Conservation (phyloP, 257 asterid genomes). For the Linderniella brevidens region DNA sequence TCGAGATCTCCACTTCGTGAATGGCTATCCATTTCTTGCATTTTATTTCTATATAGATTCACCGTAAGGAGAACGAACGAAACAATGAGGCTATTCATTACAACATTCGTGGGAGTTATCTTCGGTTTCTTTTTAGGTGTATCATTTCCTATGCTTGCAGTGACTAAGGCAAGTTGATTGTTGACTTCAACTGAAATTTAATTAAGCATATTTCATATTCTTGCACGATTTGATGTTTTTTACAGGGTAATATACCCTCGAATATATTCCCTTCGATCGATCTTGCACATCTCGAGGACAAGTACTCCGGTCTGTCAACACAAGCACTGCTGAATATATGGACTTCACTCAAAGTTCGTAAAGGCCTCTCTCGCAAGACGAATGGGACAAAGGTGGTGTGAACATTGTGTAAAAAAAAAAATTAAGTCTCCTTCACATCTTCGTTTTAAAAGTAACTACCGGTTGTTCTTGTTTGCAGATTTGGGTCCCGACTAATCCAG, state of each 20-base stretch:
- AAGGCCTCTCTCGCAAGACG: conserved; percentile 20
- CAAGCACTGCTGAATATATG: conserved; percentile 69
- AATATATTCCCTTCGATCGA: conserved; percentile 49
- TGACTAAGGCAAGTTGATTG: conserved; percentile 38
- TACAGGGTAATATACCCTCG: conserved; percentile 39
- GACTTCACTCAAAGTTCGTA: conserved; percentile 52
- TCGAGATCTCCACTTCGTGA: no score
- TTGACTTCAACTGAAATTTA: conserved; percentile 1
- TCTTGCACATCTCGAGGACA: conserved; percentile 48
- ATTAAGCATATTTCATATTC: conserved; percentile 6
- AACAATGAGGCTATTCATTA: conserved; percentile 57
- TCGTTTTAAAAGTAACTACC: neutral
- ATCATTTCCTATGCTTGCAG: conserved; percentile 58
- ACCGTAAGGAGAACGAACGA: conserved; percentile 42
- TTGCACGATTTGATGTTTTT: conserved; percentile 9
- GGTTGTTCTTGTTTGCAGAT: conserved; percentile 15
- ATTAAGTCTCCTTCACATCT: no score
- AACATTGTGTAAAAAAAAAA: no score
- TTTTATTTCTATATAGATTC: no score
- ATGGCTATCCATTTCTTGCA: no score
- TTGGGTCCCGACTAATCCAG: conserved; percentile 49
- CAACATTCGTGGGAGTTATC: conserved; percentile 57
- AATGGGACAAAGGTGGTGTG: conserved; percentile 55
- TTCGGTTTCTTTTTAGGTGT: conserved; percentile 78
- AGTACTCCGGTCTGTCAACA: conserved; percentile 69